Conservation (phyloP, 2,329 filamentous ascomycete species). For the Dactylellina cionopaga region DNA sequence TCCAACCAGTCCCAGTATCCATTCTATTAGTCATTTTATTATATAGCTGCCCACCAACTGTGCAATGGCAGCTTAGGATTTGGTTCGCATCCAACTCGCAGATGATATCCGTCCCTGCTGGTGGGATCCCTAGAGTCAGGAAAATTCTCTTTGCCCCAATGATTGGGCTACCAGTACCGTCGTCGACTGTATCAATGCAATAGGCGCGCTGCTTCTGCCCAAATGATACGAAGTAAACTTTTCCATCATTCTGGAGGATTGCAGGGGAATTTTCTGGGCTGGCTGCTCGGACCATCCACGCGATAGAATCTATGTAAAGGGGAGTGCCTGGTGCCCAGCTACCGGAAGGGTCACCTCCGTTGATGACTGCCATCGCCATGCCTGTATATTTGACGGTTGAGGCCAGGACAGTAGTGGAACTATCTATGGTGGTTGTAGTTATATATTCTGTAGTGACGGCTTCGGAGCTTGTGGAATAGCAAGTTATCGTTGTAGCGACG, state of each 20-base stretch:
- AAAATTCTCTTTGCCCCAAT: no score
- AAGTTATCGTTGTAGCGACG: neutral
- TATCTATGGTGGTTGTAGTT: neutral
- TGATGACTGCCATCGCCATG: neutral
- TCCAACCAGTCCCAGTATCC: neutral
- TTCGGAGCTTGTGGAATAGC: neutral
- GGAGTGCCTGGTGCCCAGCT: neutral
- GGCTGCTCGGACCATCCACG: neutral
- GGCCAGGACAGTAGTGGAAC: neutral
- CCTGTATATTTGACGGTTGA: neutral
- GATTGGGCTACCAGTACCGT: neutral
- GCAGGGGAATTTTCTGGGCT: no score
- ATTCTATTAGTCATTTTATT: neutral
- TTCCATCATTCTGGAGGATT: neutral
- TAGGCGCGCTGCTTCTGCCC: neutral
- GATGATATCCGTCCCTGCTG: neutral
- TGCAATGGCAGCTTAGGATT: conserved; percentile 2
- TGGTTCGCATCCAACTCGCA: conserved; percentile 3
- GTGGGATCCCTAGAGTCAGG: neutral
- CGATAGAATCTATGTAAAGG: neutral
- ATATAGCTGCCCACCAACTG: neutral
- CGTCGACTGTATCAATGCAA: neutral
- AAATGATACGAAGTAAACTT: neutral
- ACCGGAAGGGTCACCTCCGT: neutral
- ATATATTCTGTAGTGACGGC: neutral